Evolutionary conservation across 2,329 filamentous ascomycete genomes (phyloP).

Genomic region (Stenocarpella maydis): DNA sequence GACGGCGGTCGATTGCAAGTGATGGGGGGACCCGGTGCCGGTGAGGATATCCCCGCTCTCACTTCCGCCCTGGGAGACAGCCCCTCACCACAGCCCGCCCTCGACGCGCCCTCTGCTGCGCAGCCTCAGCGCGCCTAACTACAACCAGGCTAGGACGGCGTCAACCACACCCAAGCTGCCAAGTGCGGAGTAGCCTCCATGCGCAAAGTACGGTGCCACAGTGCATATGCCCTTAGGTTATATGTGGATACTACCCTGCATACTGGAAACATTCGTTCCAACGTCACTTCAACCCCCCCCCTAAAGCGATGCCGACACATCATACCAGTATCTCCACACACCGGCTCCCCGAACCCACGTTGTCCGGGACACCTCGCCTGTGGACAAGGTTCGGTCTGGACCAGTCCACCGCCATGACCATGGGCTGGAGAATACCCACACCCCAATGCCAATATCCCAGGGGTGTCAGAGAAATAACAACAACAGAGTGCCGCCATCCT

Average conservation of each 20-base stretch:
- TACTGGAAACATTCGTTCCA: not conserved
- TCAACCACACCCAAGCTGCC: not conserved
- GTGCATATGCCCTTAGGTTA: too few relatives aligned
- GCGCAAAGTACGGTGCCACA: not conserved
- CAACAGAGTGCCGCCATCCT: not conserved
- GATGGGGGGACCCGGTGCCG: not conserved
- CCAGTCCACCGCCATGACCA: not conserved
- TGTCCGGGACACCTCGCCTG: constrained; percentile 12
- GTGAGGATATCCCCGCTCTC: constrained; percentile 18
- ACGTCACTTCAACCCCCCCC: not conserved
- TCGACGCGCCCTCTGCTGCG: not conserved
- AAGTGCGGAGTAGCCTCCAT: too few relatives aligned
- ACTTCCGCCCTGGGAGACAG: not conserved
- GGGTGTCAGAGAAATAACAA: not conserved
- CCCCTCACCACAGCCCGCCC: not conserved
- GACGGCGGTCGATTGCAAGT: too few relatives aligned
- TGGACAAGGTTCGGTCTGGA: constrained; percentile 21
- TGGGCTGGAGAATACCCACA: not conserved
- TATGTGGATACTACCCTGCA: too few relatives aligned
- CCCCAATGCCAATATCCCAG: not conserved
- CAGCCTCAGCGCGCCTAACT: not conserved
- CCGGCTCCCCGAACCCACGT: constrained; percentile 5
- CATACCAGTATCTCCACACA: not conserved
- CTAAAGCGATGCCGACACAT: not conserved
- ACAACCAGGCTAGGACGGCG: not conserved